Evolutionary conservation across 495 filamentous ascomycete genomes (phyloP), one percentile per base, ranked within the genome.

Genomic region (Diplogelasinospora grovesii): DNA sequence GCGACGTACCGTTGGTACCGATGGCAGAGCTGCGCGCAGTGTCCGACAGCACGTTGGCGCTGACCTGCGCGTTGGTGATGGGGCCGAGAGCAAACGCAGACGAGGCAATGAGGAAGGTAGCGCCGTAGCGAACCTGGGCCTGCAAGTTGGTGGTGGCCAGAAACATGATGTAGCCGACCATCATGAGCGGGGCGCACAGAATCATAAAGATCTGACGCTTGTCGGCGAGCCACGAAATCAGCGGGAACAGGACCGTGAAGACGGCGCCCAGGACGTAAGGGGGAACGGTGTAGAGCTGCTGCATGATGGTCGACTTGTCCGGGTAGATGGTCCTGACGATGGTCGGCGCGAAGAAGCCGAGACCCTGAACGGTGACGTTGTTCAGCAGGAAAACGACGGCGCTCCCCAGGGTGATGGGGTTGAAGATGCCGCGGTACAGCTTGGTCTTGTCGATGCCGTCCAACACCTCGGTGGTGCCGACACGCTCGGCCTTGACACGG

Each of bases 341-440:
- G 9, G 82, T 85, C 1, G 83, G 82, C 0, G 74, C 66, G 56
- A 86, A 87, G 68, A 86, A 83, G 6, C 73, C 75, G 27, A 89
- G 69, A 0, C 81, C 83, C 54, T 92, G 88, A 9, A 92, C 73
- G 0, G 83, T 84, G 37, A 82, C 79, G 56, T 81, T 82, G 66
- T 84, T 75, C 10, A 85, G 78, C 32, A 86, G 69, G 57, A 85
- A 87, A 1, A 76, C 64, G 20, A 85, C 53, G 4, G 77, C 71
- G 37, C 83, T 87, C 0, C 80, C 65, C 3, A 56, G 26, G 6
- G 44, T 48, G 14, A 61, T 37, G 18, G 58, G 58, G 46, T 48
- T 54, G 30, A 39, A 28, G 20, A 61, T 54, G 41, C 58, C 58
- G 21, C 14, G 26, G 29, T 64, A 53, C 2, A 86, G 69, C 26